Evolutionary conservation across 257 asterid genomes (phyloP).

Genomic region (Nicotiana noctiflora): DNA sequence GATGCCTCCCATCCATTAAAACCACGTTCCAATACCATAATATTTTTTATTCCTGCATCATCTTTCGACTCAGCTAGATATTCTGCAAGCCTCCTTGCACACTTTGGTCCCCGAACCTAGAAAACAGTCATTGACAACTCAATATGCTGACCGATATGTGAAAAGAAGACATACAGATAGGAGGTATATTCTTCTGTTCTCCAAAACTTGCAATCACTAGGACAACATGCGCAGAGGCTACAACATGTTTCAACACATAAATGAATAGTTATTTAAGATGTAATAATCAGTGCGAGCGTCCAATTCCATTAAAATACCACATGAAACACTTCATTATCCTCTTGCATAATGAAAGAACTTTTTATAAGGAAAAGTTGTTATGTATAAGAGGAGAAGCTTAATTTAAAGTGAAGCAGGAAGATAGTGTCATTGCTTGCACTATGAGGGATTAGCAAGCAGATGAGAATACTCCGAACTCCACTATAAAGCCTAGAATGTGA

Average conservation of each 20-base stretch:
- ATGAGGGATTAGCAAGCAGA: background rate
- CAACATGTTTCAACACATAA: background rate
- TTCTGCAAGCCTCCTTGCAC: conserved; percentile 75
- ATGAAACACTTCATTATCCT: background rate
- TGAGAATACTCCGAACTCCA: background rate
- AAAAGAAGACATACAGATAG: background rate
- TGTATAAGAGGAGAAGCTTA: background rate
- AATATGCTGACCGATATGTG: background rate
- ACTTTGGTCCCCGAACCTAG: conserved; percentile 95
- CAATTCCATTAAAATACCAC: background rate
- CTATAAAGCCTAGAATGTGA: background rate
- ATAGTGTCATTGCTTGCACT: background rate
- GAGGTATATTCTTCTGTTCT: background rate
- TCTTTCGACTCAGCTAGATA: conserved; percentile 48
- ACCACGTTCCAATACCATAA: conserved; percentile 81
- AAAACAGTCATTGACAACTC: conserved; percentile 5
- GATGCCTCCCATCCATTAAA: conserved; percentile 92
- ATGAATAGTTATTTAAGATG: background rate
- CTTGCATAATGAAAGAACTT: background rate
- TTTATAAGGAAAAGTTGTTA: background rate
- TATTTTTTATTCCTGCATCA: conserved; percentile 48
- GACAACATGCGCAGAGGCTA: background rate
- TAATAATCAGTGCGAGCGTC: background rate
- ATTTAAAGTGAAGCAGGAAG: background rate
- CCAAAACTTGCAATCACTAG: background rate